Conservation (phyloP, 2,329 filamentous ascomycete species). For the Hymenoscyphus scutula region DNA sequence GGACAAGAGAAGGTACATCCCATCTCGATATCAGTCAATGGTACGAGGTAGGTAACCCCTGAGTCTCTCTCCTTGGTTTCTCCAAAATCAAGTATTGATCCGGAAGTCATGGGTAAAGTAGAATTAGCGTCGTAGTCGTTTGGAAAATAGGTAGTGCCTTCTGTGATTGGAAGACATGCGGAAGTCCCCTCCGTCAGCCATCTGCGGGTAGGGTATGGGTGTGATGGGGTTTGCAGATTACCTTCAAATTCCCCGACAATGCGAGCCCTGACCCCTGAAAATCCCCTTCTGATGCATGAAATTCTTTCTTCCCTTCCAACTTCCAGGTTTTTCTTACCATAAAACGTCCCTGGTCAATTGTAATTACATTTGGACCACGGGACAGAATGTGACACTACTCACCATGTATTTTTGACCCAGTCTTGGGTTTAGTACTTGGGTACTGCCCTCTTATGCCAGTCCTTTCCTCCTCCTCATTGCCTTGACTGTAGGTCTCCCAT, state of each 20-base stretch:
- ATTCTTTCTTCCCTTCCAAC: conserved; percentile 1
- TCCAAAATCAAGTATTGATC: background rate
- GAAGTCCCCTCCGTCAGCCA: background rate
- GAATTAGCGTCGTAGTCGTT: background rate
- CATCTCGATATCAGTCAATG: conserved; percentile 7
- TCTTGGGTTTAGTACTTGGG: background rate
- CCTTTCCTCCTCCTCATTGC: background rate
- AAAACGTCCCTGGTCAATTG: background rate
- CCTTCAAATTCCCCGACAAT: background rate
- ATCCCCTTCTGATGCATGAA: conserved; percentile 2
- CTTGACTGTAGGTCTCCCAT: conserved; percentile 1
- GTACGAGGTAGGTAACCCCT: background rate
- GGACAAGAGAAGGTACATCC: background rate
- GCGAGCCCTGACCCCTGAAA: conserved; percentile 1
- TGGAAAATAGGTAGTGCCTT: background rate
- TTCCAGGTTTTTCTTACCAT: conserved; percentile 11
- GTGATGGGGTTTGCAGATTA: conserved; percentile 6
- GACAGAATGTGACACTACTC: background rate
- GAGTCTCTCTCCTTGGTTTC: background rate
- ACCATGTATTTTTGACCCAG: background rate
- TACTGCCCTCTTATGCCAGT: conserved; percentile 2
- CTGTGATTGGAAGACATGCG: background rate
- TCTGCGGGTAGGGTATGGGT: background rate
- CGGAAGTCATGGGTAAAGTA: background rate
- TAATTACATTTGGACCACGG: background rate